Evolutionary conservation across 1,284 basidiomycete genomes (phyloP).

Genomic region (Rhizoctonia solani): DNA sequence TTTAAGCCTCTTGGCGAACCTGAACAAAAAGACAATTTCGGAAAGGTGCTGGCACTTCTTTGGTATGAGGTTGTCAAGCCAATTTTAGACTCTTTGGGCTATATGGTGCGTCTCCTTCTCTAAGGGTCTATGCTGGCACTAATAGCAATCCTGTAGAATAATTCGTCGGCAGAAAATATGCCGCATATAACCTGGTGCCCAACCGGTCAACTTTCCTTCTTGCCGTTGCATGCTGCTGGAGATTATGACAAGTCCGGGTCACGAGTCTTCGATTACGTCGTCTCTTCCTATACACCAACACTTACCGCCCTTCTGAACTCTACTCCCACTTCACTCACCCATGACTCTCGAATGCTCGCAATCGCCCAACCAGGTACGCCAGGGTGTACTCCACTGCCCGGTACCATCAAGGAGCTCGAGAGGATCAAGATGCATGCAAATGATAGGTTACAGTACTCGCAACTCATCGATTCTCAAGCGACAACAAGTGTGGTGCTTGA

Average conservation of each 20-base stretch:
- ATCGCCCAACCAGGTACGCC: neutral
- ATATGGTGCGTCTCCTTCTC: neutral
- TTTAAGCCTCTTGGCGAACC: no score
- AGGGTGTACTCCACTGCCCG: neutral
- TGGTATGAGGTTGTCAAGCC: no score
- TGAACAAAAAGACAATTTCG: no score
- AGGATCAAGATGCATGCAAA: neutral
- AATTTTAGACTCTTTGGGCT: no score
- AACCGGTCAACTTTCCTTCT: neutral
- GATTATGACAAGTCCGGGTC: neutral
- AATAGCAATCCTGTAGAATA: neutral
- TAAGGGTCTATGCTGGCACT: neutral
- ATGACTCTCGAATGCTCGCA: neutral
- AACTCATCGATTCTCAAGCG: neutral
- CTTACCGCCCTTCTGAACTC: neutral
- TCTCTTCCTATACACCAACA: neutral
- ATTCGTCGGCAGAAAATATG: neutral
- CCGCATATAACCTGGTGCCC: neutral
- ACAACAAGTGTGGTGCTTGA: neutral
- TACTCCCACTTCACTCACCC: neutral
- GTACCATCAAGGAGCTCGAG: neutral
- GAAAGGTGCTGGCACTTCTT: no score
- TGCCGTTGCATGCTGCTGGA: neutral
- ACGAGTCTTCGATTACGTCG: neutral
- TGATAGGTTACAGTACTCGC: neutral